Evolutionary conservation across 2,329 filamentous ascomycete species (phyloP).

Genomic region (Penicillium psychrosexuale): DNA sequence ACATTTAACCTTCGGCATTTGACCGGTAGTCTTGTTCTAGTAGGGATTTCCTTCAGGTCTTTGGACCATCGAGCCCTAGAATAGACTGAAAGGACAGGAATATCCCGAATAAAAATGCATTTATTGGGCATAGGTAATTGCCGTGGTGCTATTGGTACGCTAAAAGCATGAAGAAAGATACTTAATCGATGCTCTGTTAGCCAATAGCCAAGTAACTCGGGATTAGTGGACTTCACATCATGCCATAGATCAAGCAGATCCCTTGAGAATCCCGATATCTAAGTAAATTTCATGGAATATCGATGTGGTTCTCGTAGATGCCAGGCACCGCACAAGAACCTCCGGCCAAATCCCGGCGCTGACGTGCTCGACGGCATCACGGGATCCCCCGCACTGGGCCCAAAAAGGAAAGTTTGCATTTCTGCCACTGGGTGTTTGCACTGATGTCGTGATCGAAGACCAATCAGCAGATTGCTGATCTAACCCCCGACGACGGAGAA

Average conservation of each 20-base stretch:
- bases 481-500: constrained; percentile 39
- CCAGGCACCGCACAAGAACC: not conserved
- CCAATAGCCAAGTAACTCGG: not conserved
- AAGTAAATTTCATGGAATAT: not conserved
- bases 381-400: constrained; percentile 28
- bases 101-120: not conserved
- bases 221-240: not conserved
- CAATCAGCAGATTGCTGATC: constrained; percentile 39
- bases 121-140: constrained; percentile 3
- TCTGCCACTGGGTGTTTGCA: constrained; percentile 29
- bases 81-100: not conserved
- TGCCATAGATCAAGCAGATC: not conserved
- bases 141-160: constrained; percentile 7
- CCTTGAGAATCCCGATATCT: not conserved
- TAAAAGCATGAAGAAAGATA: not conserved
- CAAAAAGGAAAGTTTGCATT: constrained; percentile 32
- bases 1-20: constrained; percentile 1
- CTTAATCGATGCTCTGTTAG: not conserved
- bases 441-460: constrained; percentile 47
- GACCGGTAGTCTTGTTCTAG: constrained; percentile 3
- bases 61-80: not conserved
- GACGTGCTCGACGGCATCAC: constrained; percentile 33
- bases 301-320: not conserved
- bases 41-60: not conserved
- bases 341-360: constrained; percentile 25